Evolutionary conservation across 2,329 filamentous ascomycete species (phyloP).

Genomic region (Thelonectria rubi): DNA sequence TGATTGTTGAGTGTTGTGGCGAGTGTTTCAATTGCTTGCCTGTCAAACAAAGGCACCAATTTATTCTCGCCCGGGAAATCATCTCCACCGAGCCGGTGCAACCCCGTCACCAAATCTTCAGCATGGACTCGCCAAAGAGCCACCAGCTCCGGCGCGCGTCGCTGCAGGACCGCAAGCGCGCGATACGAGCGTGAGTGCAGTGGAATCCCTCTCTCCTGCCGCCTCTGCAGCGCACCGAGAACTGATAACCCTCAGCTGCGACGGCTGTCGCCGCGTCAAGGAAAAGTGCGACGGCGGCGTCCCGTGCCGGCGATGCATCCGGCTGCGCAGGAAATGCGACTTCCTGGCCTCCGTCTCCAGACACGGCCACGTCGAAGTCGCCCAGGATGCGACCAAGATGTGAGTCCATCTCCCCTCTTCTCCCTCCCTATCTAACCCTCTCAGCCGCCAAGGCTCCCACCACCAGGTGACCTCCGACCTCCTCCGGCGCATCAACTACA

Average conservation of each 20-base stretch:
- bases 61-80: neutral
- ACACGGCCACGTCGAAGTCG: conserved; percentile 40
- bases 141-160: neutral
- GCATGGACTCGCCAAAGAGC: neutral
- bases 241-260: conserved; percentile 39
- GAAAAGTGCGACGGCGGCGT: conserved; percentile 66
- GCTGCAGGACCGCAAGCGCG: conserved; percentile 2
- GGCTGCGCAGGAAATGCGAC: conserved; percentile 46
- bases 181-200: neutral
- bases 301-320: conserved; percentile 63
- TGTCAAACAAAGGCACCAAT: no score
- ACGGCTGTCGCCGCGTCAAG: conserved; percentile 62
- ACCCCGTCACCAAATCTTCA: neutral
- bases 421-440: conserved; percentile 5
- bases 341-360: conserved; percentile 44
- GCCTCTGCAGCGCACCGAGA: no score
- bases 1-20: no score
- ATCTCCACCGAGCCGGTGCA: neutral
- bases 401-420: conserved; percentile 7
- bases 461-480: conserved; percentile 26
- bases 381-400: conserved; percentile 32
- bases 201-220: neutral
- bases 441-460: conserved; percentile 27
- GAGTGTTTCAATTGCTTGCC: no score
- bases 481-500: conserved; percentile 39